Base-by-base conservation (phyloP, 192 early-diverging fungal species). In the Coemansia sp. region DNA sequence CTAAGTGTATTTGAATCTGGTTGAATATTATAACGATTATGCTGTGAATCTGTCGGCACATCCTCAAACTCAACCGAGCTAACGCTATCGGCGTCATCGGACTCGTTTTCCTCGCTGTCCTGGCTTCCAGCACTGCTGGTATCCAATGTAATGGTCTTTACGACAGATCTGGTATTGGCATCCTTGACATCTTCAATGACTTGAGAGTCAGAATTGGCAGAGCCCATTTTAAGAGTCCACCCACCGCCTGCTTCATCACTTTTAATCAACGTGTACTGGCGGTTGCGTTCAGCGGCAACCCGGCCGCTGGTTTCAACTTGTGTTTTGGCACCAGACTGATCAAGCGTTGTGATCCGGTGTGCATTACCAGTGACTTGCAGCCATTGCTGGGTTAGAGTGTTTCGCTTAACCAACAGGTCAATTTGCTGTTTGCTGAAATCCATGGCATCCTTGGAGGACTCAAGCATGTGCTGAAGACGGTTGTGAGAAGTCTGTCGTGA, bases 341-440 rank as follows among this genome's bases (percentile, higher is more conserved):
- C 14, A 14, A 63, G 65, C 17, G 68, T 6, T 6, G 70, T 68
- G 20, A 51, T 51, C 2, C 73, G 76, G 54, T 74, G 76, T 1
- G 61, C 64, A 16, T 76, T 70, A 1, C 84, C 84, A 5, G 72
- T 80, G 38, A 86, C 84, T 48, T 84, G 76, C 37, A 90, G 68
- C 74, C 85, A 77, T 62, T 90, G 87, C 68, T 97, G 92, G 4
- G 92, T 99, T 55, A 97, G 83, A 38, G 84, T 85, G 72, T 96
- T 96, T 25, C 98, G 77, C 44, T 89, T 87, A 16, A 93, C 87
- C 14, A 98, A 84, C 17, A 91, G 80, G 19, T 92, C 75, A 66
- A 99, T 96, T 69, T 99, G 98, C 50, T 91, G 79, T 51, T 89
- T 86, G 57, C 92, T 94, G 76, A 99, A 99, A 65, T 99, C 95